Percentiles rank a stretch among this genome's conserved stretches.
Conservation (phyloP, 805 yeast genomes). For the Zygoascus tannicola region DNA sequence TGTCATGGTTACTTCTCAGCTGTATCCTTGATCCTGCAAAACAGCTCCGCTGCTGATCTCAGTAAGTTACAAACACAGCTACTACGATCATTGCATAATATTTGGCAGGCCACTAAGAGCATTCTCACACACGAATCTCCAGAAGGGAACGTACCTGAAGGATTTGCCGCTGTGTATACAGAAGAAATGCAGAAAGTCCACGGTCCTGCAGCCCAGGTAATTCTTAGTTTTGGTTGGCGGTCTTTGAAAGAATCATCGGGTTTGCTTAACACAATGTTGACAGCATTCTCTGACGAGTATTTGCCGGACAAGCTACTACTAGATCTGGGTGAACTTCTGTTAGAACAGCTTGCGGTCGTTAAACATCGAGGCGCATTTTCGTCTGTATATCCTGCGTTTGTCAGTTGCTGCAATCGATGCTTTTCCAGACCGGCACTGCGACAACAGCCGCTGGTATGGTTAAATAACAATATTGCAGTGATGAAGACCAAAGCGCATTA, state of each 20-base stretch:
- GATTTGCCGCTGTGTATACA: slow-evolving; percentile 19
- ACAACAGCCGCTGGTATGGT: slow-evolving; percentile 46
- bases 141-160: slow-evolving; percentile 50
- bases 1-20: slow-evolving; percentile 67
- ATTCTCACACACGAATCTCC: slow-evolving; percentile 62
- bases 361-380: slow-evolving; percentile 91
- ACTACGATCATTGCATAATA: slow-evolving; percentile 5
- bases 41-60: neutral
- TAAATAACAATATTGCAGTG: slow-evolving; percentile 43
- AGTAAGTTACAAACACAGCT: neutral
- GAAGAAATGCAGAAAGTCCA: slow-evolving; percentile 21
- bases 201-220: slow-evolving; percentile 33
- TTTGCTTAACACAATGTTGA: slow-evolving; percentile 41
- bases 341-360: slow-evolving; percentile 60
- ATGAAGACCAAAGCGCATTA: slow-evolving; percentile 52
- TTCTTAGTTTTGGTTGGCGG: slow-evolving; percentile 71
- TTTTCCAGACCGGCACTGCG: slow-evolving; percentile 27
- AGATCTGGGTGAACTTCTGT: slow-evolving; percentile 43
- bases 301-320: slow-evolving; percentile 26
- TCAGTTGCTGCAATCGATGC: slow-evolving; percentile 56
- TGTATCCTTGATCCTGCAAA: slow-evolving; percentile 36
- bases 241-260: slow-evolving; percentile 66
- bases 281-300: slow-evolving; percentile 20
- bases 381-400: slow-evolving; percentile 74
- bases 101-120: slow-evolving; percentile 40